Base-by-base conservation (phyloP, 306 rosid genomes). In the Quercus variabilis region DNA sequence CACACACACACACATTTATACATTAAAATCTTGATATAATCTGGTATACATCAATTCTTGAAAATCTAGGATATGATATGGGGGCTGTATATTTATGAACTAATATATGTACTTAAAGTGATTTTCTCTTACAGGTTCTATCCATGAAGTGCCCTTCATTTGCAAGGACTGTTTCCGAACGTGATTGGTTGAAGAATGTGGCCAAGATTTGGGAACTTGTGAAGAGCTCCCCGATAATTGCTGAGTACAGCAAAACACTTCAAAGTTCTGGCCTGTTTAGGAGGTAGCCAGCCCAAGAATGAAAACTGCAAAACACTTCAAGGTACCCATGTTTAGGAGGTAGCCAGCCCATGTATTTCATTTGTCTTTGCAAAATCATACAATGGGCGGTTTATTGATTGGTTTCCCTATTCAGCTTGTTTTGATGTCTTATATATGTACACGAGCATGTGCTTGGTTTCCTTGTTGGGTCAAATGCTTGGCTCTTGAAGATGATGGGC, bases 161-260 rank as follows among this genome's bases (percentile, higher is more conserved):
- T 73, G 62, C 83, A 1, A 90, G 91, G 79, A 78, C 93, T 3
- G 79, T 87, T 25, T 87, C 90, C 12, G 98, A 94, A 83, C 98
- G 98, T 11, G 97, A 94, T 72, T 92, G 98, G 98, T 83, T 94
- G 83, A 94, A 91, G 82, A 89, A 87, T 87, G 89, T 96, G 14
- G 94, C 88, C 59, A 91, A 92, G 86, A 91, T 90, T 80, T 94
- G 98, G 98, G 98, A 92, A 46, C 81, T 81, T 71, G 89, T 92
- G 80, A 94, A 87, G 81, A 90, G 55, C 88, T 92, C 98, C 63
- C 86, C 96, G 28, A 85, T 89, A 4, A 85, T 94, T 74, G 79
- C 82, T 21, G 97, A 92, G 71, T 94, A 94, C 79, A 78, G 83
- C 74, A 92, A 80, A 86, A 82, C 91, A 52, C 97, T 92, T 79